Percentiles rank a stretch among this genome's conserved stretches.
Conservation (phyloP, 352 stramenopile species). For the Globisporangium spinosum region DNA sequence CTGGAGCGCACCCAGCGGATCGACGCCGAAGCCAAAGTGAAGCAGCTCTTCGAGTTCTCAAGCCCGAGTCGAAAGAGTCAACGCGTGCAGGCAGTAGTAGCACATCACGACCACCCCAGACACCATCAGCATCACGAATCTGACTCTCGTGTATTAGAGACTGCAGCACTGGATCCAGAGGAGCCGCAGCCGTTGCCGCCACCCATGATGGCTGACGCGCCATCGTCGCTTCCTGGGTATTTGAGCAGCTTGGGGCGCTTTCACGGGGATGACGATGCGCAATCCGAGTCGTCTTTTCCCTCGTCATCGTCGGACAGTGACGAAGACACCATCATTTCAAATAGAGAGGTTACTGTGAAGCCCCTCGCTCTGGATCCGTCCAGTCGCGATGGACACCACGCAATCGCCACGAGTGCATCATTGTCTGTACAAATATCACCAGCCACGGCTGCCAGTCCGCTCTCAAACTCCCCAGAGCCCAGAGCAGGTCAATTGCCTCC, state of each 20-base stretch:
- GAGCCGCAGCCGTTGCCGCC: constrained; percentile 45
- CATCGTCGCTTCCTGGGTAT: constrained; percentile 35
- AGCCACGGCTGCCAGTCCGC: no score
- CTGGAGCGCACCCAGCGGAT: constrained; percentile 64
- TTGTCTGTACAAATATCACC: constrained; percentile 2
- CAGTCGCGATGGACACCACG: background rate
- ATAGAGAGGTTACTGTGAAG: constrained; percentile 1
- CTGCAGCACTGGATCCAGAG: constrained; percentile 23
- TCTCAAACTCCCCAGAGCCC: constrained; percentile 19
- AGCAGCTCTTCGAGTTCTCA: constrained; percentile 34
- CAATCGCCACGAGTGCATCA: background rate
- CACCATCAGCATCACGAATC: constrained; percentile 1
- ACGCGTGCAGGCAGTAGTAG: background rate
- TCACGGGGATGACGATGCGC: background rate
- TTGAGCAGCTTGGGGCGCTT: constrained; percentile 25
- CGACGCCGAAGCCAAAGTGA: constrained; percentile 62
- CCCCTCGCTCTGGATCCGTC: background rate
- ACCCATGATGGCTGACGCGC: constrained; percentile 30
- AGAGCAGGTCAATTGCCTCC: constrained; percentile 9
- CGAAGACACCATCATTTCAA: constrained; percentile 4
- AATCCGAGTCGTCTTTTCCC: constrained; percentile 24
- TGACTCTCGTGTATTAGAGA: background rate
- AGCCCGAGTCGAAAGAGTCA: constrained; percentile 9
- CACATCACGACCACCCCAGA: background rate
- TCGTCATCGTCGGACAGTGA: constrained; percentile 30